Evolutionary conservation across 768 basidiomycete genomes (phyloP), one percentile per base, ranked within the genome.

Genomic region (Mrakia blollopis): DNA sequence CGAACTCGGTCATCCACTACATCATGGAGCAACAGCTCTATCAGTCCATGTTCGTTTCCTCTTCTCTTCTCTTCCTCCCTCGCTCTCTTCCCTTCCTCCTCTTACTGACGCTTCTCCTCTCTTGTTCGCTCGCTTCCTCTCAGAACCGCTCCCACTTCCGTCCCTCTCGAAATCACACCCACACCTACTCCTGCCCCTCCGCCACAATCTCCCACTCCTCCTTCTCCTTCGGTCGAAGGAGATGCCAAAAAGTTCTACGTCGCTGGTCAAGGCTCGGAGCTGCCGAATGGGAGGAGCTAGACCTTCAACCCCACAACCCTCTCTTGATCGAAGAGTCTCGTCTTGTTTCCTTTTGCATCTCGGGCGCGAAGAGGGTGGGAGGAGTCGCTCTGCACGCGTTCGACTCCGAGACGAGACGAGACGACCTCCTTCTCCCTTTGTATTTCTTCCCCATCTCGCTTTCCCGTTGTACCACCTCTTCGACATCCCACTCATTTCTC

Each of bases 1-100:
- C 97, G 14, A 88, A 91, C 71, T 88, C 89, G 52, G 96, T 98
- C 68, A 92, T 95, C 78, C 90, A 94, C 79, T 99, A 99, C 83
- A 99, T 98, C 84, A 91, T 94, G 82, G 87, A 91, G 82, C 86
- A 95, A 80, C 88, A 89, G 65, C 82, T 87, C 68, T 86, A 86
- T 73, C 80, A 80, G 39, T 73, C 39, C 0, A 63, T 73, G 71
- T 77, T 32, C 32, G 28, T 35, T 47, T n/a, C 18, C 44, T 35
- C 30, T 0, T 0, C 35, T n/a, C 41, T 44, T 25, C 39, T 37
- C 0, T 63, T n/a, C 41, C 47, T 25, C 39, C n/a, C 0, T 63
- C 30, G 10, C 18, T 73, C 60, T 21, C 16, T 62, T 32, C 30
- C 35, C 32, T 23, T n/a, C 30, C 35, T 18, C 1, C 23, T 41